Conservation (phyloP, 139 green algal species). For the Gonium pectorale region DNA sequence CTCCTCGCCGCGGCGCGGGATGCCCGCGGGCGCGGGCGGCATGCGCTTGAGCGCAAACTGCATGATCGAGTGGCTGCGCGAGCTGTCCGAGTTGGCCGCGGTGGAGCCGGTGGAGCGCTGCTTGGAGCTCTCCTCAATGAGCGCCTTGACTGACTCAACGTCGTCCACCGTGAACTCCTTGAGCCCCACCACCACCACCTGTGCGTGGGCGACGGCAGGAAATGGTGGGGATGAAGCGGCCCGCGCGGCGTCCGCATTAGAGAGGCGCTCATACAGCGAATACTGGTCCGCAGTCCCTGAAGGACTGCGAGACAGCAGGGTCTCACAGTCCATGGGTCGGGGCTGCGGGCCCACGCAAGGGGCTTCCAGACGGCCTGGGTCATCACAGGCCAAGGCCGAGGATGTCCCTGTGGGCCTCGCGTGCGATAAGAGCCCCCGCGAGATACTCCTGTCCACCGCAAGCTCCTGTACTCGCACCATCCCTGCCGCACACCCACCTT, state of each 20-base stretch:
- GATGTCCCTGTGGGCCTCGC: constrained; percentile 58
- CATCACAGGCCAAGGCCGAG: too few species aligned
- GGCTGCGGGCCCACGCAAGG: too few species aligned
- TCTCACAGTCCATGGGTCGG: too few species aligned
- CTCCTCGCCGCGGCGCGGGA: constrained; percentile 25
- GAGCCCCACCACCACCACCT: constrained; percentile 88
- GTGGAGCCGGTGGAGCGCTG: constrained; percentile 90
- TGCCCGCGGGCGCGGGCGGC: neutral
- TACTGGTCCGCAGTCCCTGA: too few species aligned
- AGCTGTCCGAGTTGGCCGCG: constrained; percentile 96
- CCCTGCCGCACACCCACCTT: too few species aligned
- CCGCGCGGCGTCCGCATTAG: too few species aligned
- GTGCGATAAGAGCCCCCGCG: too few species aligned
- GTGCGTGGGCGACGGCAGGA: constrained; percentile 70
- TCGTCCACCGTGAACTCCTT: constrained; percentile 73
- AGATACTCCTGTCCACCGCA: constrained; percentile 58
- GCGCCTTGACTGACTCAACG: constrained; percentile 72
- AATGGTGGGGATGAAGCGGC: neutral
- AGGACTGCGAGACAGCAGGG: too few species aligned
- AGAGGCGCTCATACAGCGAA: too few species aligned
- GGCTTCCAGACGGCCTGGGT: too few species aligned
- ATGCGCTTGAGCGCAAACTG: constrained; percentile 87
- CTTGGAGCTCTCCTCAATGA: constrained; percentile 84
- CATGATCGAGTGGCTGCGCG: constrained; percentile 96
- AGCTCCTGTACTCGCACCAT: constrained; percentile 89